Percentiles rank a stretch among this genome's conserved stretches.
Conservation (phyloP, 1,284 basidiomycete species). For the Fomitopsis palustris region DNA sequence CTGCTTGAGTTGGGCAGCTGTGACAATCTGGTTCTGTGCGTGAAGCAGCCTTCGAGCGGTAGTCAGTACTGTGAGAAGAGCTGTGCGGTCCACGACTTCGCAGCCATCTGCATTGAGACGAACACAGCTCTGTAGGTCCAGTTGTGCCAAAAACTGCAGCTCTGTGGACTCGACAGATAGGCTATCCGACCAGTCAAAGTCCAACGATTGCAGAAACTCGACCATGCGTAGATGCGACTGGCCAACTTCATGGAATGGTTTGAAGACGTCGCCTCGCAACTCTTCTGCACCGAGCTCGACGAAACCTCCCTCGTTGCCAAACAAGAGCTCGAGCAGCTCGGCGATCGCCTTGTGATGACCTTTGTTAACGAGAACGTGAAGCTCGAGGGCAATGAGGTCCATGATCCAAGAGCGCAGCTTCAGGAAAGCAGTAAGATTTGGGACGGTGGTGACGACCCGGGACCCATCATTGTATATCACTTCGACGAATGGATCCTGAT, state of each 20-base stretch:
- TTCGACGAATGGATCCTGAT: constrained; percentile 56
- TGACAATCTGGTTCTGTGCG: constrained; percentile 64
- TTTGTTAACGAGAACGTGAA: constrained; percentile 82
- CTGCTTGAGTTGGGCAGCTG: constrained; percentile 61
- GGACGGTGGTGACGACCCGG: constrained; percentile 71
- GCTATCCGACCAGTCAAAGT: constrained; percentile 86
- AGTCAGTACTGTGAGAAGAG: constrained; percentile 65
- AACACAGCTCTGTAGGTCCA: constrained; percentile 77
- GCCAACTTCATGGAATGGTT: constrained; percentile 66
- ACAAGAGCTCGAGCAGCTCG: constrained; percentile 72
- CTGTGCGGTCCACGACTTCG: constrained; percentile 76
- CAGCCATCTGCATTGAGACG: constrained; percentile 72
- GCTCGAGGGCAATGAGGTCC: constrained; percentile 84
- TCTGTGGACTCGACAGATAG: constrained; percentile 54
- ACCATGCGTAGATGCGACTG: constrained; percentile 84
- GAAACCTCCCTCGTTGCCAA: constrained; percentile 56
- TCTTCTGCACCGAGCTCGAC: constrained; percentile 37
- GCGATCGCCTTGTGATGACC: constrained; percentile 69
- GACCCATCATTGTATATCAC: constrained; percentile 73
- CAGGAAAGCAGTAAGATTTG: constrained; percentile 76
- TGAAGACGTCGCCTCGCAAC: constrained; percentile 48
- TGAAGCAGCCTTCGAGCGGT: constrained; percentile 60
- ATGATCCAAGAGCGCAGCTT: constrained; percentile 84
- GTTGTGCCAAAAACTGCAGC: constrained; percentile 64
- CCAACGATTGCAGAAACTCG: constrained; percentile 82